Percentiles rank a stretch among this genome's conserved stretches.
phyloP scores from a whole-genome alignment of 306 rosid species.

The Pyrus communis region DNA sequence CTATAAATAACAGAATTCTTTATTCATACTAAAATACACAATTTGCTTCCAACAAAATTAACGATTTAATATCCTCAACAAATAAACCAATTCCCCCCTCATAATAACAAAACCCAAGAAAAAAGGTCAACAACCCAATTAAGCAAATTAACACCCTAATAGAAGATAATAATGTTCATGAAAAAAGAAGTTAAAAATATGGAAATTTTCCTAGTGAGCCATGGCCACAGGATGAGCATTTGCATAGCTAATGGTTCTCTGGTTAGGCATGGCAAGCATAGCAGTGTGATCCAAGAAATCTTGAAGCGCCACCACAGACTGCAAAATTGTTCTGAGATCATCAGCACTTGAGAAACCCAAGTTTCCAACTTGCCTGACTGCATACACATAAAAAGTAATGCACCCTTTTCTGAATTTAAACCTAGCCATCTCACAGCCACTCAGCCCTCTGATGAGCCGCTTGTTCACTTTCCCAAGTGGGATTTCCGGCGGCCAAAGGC shows the following conservation, averaged over 20 bases:
- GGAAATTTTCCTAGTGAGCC: conserved; percentile 56
- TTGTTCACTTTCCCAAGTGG: conserved; percentile 88
- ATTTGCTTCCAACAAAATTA: conserved; percentile 10
- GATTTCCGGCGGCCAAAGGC: conserved; percentile 73
- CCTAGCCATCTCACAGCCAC: conserved; percentile 78
- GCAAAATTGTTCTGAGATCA: conserved; percentile 62
- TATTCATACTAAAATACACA: conserved; percentile 46
- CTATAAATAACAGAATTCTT: neutral
- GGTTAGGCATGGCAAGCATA: conserved; percentile 90
- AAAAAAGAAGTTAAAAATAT: neutral
- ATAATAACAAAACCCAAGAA: conserved; percentile 6
- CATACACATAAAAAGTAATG: conserved; percentile 83
- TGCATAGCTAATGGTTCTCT: conserved; percentile 53
- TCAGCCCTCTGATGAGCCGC: conserved; percentile 59
- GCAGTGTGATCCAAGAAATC: conserved; percentile 96
- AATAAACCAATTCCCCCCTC: conserved; percentile 53
- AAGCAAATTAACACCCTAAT: neutral
- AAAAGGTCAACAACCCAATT: conserved; percentile 14
- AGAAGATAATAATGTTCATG: conserved; percentile 16
- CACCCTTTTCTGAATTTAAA: conserved; percentile 97
- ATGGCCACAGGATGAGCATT: conserved; percentile 52
- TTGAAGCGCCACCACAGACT: conserved; percentile 75
- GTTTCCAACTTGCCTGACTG: conserved; percentile 62
- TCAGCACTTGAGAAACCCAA: conserved; percentile 58
- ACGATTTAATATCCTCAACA: conserved; percentile 41